Evolutionary conservation across 2,329 filamentous ascomycete species (phyloP).

Genomic region (Colletotrichum noveboracense): DNA sequence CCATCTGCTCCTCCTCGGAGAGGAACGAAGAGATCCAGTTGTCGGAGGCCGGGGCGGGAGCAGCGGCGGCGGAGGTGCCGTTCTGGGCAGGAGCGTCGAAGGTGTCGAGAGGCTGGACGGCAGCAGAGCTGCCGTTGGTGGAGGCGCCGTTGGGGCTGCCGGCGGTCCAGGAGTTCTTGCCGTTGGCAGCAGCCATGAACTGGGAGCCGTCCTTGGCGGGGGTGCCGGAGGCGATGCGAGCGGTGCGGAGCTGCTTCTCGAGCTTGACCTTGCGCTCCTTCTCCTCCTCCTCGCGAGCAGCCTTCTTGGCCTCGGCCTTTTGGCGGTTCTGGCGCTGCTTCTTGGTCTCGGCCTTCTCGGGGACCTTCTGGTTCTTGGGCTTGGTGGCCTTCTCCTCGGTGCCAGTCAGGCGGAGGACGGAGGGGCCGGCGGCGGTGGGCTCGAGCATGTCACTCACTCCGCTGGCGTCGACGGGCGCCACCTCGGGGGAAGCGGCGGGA

Average conservation of each 20-base stretch:
- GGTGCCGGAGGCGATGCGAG: constrained; percentile 82
- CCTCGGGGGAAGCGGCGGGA: constrained; percentile 68
- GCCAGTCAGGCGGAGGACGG: constrained; percentile 79
- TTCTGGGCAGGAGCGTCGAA: constrained; percentile 45
- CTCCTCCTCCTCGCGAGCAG: constrained; percentile 77
- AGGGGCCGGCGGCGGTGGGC: constrained; percentile 68
- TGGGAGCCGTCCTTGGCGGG: constrained; percentile 80
- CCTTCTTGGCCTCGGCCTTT: constrained; percentile 84
- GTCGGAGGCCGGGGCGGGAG: constrained; percentile 37
- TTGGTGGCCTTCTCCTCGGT: constrained; percentile 67
- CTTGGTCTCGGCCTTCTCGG: constrained; percentile 81
- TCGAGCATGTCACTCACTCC: constrained; percentile 95
- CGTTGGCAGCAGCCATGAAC: constrained; percentile 53
- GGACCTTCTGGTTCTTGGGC: constrained; percentile 64
- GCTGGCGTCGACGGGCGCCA: constrained; percentile 60
- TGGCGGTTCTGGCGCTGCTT: constrained; percentile 93
- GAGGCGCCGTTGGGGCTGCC: constrained; percentile 37
- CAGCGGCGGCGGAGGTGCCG: constrained; percentile 34
- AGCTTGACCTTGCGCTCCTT: constrained; percentile 75
- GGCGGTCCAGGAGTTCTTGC: constrained; percentile 48
- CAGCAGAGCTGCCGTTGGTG: constrained; percentile 32
- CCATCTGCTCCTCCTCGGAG: constrained; percentile 68
- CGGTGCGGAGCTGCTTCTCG: constrained; percentile 83
- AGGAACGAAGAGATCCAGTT: constrained; percentile 58
- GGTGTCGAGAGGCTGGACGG: constrained; percentile 63